These are phyloP conservation scores for Cryptococcus hybrid DNA, from an alignment of 1,284 basidiomycete genomes.

Conservation along the genomic window DNA sequence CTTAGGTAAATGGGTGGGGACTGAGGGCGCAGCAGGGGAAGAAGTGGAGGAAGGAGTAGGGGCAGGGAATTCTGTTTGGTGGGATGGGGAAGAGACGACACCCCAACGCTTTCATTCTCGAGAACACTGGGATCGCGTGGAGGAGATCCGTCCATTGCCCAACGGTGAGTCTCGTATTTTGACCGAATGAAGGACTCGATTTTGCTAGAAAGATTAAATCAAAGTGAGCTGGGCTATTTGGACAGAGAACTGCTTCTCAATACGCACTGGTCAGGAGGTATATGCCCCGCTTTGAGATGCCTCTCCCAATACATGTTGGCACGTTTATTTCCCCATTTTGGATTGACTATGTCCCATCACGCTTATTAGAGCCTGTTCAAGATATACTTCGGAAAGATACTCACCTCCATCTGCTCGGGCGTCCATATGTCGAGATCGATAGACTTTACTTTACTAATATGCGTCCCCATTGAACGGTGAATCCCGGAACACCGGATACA, in stretches of 20 bases:
- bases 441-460: slow-evolving; percentile 95
- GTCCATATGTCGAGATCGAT: slow-evolving; percentile 99
- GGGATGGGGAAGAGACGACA: slow-evolving; percentile 9
- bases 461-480: slow-evolving; percentile 97
- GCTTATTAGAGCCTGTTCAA: background rate
- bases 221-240: no score
- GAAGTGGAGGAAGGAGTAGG: slow-evolving; percentile 4
- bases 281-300: slow-evolving; percentile 86
- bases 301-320: slow-evolving; percentile 98
- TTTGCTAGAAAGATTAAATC: slow-evolving; percentile 61
- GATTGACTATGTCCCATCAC: slow-evolving; percentile 60
- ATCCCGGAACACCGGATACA: slow-evolving; percentile 99
- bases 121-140: slow-evolving; percentile 79
- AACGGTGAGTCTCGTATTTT: slow-evolving; percentile 90
- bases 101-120: slow-evolving; percentile 53
- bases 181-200: slow-evolving; percentile 97
- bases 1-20: slow-evolving; percentile 19
- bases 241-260: background rate
- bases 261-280: slow-evolving; percentile 91
- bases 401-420: slow-evolving; percentile 91
- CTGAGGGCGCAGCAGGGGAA: slow-evolving; percentile 16
- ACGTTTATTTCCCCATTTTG: slow-evolving; percentile 89
- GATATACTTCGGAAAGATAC: slow-evolving; percentile 23
- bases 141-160: slow-evolving; percentile 85
- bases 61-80: background rate